A percentile compares a stretch with the other conserved stretches of the same genome.
Evolutionary conservation across 2,329 filamentous ascomycete species (phyloP).

Genomic region (Fusarium sp.): DNA sequence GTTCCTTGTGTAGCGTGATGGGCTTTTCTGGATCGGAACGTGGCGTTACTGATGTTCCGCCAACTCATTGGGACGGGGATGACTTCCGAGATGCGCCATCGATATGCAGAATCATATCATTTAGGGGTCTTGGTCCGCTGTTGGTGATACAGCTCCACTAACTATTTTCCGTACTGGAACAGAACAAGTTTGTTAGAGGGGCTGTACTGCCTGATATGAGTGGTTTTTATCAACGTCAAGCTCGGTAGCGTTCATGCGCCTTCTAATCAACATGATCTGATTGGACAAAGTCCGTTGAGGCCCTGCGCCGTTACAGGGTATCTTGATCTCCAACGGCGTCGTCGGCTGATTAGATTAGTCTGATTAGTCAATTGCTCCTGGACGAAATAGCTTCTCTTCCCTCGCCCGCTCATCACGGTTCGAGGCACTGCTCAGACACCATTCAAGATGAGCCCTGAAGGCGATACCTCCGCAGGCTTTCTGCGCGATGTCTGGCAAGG

Average conservation of each 20-base stretch:
- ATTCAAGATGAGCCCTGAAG: not conserved
- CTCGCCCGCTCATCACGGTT: not conserved
- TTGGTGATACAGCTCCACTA: rapidly evolving
- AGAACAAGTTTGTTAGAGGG: not conserved
- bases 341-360: not conserved
- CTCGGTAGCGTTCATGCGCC: not conserved
- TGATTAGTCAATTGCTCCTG: not conserved
- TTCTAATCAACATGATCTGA: not conserved
- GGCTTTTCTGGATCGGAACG: not conserved
- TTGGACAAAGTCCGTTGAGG: not conserved
- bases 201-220: not conserved
- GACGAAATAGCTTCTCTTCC: not conserved
- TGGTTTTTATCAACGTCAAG: not conserved
- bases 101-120: not conserved
- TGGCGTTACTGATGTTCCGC: not conserved
- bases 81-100: not conserved
- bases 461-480: not conserved
- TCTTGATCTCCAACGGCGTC: not conserved
- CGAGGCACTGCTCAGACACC: not conserved
- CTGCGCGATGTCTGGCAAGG: not conserved
- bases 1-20: not conserved
- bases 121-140: not conserved
- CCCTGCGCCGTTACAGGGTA: not conserved
- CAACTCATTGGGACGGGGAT: not conserved
- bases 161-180: not conserved